Evolutionary conservation across 345 rosid genomes (phyloP).

Genomic region (Microthlaspi erraticum): DNA sequence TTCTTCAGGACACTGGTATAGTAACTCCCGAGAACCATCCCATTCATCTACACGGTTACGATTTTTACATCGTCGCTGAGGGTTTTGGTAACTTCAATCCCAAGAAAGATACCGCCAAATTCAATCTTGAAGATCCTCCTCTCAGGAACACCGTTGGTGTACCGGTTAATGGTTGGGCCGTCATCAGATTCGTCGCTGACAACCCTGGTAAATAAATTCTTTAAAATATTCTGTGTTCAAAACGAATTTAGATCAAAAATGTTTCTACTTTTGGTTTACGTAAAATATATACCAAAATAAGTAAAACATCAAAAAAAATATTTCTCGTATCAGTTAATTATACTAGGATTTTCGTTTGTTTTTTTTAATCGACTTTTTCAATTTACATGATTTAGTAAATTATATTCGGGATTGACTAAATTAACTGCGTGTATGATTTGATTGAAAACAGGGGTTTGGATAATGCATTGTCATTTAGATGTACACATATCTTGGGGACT

Average conservation of each 20-base stretch:
- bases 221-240: neutral
- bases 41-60: constrained; percentile 91
- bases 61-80: constrained; percentile 81
- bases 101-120: constrained; percentile 62
- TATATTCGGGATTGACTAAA: neutral
- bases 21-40: constrained; percentile 92
- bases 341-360: neutral
- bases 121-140: constrained; percentile 90
- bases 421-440: neutral
- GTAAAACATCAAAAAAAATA: neutral
- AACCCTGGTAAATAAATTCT: constrained; percentile 69
- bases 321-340: neutral
- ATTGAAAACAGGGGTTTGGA: constrained; percentile 71
- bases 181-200: constrained; percentile 91
- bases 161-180: constrained; percentile 86
- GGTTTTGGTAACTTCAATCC: constrained; percentile 96
- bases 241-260: neutral
- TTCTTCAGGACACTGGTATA: constrained; percentile 84
- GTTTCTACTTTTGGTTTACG: neutral
- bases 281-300: too few species aligned
- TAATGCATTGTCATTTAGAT: constrained; percentile 98
- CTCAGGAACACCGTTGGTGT: constrained; percentile 80
- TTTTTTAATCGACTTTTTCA: neutral
- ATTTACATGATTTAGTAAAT: neutral
- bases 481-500: constrained; percentile 89